Conservation (phyloP, 306 rosid genomes). For the Hippophae rhamnoides region DNA sequence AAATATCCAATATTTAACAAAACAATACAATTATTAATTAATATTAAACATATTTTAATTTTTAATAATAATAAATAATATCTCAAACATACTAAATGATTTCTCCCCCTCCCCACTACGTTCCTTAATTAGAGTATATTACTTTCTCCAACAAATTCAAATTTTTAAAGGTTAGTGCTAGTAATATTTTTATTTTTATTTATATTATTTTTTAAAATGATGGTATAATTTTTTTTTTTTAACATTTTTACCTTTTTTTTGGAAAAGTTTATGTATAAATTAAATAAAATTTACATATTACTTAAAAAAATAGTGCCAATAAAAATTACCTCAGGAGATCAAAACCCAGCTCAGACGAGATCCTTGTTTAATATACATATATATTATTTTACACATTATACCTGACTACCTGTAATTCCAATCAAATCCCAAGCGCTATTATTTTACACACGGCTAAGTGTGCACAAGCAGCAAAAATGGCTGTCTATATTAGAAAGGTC, state of each 20-base stretch:
- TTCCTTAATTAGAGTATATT: constrained; percentile 30
- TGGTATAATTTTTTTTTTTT: too few species aligned
- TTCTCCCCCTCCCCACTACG: constrained; percentile 25
- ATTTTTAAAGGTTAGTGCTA: neutral
- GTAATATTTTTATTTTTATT: too few species aligned
- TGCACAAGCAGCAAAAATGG: too few species aligned
- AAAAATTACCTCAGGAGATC: too few species aligned
- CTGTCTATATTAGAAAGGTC: too few species aligned
- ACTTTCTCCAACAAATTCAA: constrained; percentile 38
- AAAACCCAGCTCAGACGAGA: constrained; percentile 20
- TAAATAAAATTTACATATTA: too few species aligned
- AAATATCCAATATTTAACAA: too few species aligned
- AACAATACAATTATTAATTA: too few species aligned
- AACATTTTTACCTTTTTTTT: too few species aligned
- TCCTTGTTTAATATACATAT: neutral
- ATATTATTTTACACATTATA: constrained; percentile 1
- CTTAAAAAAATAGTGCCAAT: too few species aligned
- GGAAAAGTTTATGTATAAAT: too few species aligned
- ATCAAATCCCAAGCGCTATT: constrained; percentile 13
- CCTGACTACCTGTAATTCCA: constrained; percentile 20
- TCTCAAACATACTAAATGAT: constrained; percentile 19
- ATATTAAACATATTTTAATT: neutral
- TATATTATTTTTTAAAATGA: too few species aligned
- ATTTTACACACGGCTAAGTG: constrained; percentile 1
- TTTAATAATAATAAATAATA: constrained; percentile 4